Conservation (phyloP, 345 rosid genomes). For the Aegle marmelos region DNA sequence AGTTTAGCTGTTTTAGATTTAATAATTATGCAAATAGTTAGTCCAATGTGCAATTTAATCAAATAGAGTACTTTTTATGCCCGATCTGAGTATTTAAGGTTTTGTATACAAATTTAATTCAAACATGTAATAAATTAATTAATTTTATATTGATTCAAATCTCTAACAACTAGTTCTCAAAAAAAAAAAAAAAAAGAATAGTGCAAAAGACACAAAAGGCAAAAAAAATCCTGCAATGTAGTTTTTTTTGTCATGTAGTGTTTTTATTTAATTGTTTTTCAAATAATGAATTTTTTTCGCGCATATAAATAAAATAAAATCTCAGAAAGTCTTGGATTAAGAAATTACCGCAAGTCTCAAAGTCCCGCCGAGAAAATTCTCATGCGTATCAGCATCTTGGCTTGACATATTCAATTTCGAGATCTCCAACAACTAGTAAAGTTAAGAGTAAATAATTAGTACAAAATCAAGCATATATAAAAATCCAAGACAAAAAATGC, state of each 20-base stretch:
- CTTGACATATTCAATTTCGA: conserved; percentile 3
- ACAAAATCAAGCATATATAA: not conserved
- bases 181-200: too few relatives aligned
- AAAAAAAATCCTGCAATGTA: too few relatives aligned
- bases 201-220: too few relatives aligned
- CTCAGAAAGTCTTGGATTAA: not conserved
- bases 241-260: too few relatives aligned
- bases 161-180: too few relatives aligned
- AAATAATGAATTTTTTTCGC: not conserved
- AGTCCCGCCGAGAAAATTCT: not conserved
- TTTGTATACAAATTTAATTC: not conserved
- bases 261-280: not conserved
- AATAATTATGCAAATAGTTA: not conserved
- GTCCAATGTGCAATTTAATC: not conserved
- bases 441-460: not conserved
- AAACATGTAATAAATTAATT: not conserved
- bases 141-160: not conserved
- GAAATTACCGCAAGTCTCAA: not conserved
- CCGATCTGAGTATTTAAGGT: not conserved
- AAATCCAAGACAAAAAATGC: not conserved
- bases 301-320: not conserved
- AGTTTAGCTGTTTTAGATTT: not conserved
- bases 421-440: not conserved
- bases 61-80: not conserved
- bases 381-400: not conserved